A percentile compares a stretch with the other conserved stretches of the same genome.
phyloP scores from a whole-genome alignment of 2,329 filamentous ascomycete species.

The Tolypocladium capitatum region DNA sequence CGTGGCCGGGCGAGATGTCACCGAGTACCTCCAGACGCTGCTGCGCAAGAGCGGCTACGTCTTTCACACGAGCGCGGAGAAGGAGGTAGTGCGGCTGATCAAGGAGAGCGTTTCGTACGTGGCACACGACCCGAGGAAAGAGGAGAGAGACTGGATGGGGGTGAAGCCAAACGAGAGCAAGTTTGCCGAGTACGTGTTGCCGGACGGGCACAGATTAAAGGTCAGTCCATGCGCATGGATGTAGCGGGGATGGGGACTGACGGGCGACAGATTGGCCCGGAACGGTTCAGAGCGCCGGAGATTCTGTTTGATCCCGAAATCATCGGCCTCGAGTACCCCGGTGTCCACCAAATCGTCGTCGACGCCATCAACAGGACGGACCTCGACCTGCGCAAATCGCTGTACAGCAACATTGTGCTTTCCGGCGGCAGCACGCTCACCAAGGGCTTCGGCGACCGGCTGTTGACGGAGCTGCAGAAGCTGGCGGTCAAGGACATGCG shows the following conservation, averaged over 20 bases:
- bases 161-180: slow-evolving; percentile 67
- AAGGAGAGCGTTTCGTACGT: slow-evolving; percentile 94
- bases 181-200: slow-evolving; percentile 74
- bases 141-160: slow-evolving; percentile 91
- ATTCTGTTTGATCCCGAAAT: slow-evolving; percentile 97
- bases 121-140: slow-evolving; percentile 75
- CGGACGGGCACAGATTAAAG: slow-evolving; percentile 89
- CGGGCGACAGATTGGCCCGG: slow-evolving; percentile 59
- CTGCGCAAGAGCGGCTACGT: slow-evolving; percentile 86
- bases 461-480: slow-evolving; percentile 83
- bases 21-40: slow-evolving; percentile 83
- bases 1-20: slow-evolving; percentile 90
- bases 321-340: slow-evolving; percentile 91
- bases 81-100: slow-evolving; percentile 94
- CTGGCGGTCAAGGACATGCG: slow-evolving; percentile 97
- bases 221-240: slow-evolving; percentile 25
- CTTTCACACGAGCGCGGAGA: slow-evolving; percentile 96
- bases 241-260: too few species aligned
- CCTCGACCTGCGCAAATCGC: slow-evolving; percentile 82
- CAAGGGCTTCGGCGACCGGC: slow-evolving; percentile 87
- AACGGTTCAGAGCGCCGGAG: slow-evolving; percentile 90
- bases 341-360: slow-evolving; percentile 94
- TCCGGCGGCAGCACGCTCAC: slow-evolving; percentile 93
- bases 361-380: slow-evolving; percentile 93
- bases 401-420: slow-evolving; percentile 94